Base-by-base conservation (phyloP, 140 eudicot species). In the Oenanthe javanica region DNA sequence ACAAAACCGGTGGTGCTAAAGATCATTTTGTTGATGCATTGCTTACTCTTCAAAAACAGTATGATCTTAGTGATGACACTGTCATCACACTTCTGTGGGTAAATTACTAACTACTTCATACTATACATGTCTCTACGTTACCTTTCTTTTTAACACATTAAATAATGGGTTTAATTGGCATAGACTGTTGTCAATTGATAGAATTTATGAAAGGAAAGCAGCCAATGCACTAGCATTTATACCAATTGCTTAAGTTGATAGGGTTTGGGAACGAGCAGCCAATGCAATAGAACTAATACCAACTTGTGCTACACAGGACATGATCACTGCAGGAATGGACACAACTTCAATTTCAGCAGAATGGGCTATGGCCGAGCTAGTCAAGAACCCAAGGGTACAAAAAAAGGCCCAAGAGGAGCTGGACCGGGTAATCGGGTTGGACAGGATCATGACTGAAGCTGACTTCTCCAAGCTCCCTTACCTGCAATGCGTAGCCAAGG, bases 311-410 rank as follows among this genome's bases (percentile, higher is more conserved):
- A 46, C 47, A 50, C 90, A 92, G 97, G 96, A 93, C 82, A 93
- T 90, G 96, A 93, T 93, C 50, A 89, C 94, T 3, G 97, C 97
- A 8, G 97, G 97, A 80, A 93, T 89, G 92, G 97, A 90, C 86
- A 93, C 97, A 54, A 89, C 94, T 14, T 80, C 96, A 2, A 93
- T 93, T 63, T 84, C 94, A 11, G 96, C 66, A 9, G 96, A 93
- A 67, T 93, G 97, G 97, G 96, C 90, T 0, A 86, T 93, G 97
- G 96, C 97, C 0, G 96, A 93, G 75, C 59, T 93, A 78, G 88
- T 93, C 55, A 87, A 86, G 88, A 91, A 93, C 83, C 96, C 94
- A 42, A 86, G 96, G 77, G 94, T 87, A 5, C 97, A 93, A 75
- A 81, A 87, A 52, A 93, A 93, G 85, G 97, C 96, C 11, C 96